Evolutionary conservation across 345 rosid species (phyloP), one percentile per base, ranked within the genome.

Genomic region (Rhizophora apiculata): DNA sequence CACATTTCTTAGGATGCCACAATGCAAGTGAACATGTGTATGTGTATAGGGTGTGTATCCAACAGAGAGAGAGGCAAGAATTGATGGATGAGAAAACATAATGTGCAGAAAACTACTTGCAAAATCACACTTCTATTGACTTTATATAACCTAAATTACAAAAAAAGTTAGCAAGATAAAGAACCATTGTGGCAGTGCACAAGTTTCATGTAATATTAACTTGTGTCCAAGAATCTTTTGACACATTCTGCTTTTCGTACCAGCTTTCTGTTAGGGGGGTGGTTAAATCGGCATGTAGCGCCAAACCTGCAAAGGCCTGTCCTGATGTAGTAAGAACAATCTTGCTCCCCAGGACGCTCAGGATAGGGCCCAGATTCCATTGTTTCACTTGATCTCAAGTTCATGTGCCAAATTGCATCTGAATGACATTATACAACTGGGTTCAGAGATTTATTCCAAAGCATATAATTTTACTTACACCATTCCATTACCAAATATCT

Each of bases 261-360:
- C 98, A 96, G 87, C 82, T 88, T 92, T 46, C 99, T 79, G 78
- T 92, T 92, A 80, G 87, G 90, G 76, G 99, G 90, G 68, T 86
- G 90, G 74, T 86, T 84, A 76, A 79, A 86, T 62, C 90, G 85
- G 67, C 90, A 86, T 21, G 84, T 86, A 60, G 87, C 76, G 34
- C 90, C 88, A 82, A 90, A 96, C 83, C 98, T 86, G 79, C 99
- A 96, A 64, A 96, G 95, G 46, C 99, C 99, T 56, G 99, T 96
- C 81, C 98, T 82, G 66, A 96, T 90, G 76, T 96, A 96, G 84
- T 89, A 92, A 73, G 98, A 88, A 80, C 99, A 96, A 81, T 92
- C 93, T 4, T 87, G 96, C 80, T 92, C 98, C 64, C 99, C 99
- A 36, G 90, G 89, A 51, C 93, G 89, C 76, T 90, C 93, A 21